These are phyloP conservation scores for Aspergillus ibericus DNA, from an alignment of 2,329 filamentous ascomycete species.

Conservation along the genomic window DNA sequence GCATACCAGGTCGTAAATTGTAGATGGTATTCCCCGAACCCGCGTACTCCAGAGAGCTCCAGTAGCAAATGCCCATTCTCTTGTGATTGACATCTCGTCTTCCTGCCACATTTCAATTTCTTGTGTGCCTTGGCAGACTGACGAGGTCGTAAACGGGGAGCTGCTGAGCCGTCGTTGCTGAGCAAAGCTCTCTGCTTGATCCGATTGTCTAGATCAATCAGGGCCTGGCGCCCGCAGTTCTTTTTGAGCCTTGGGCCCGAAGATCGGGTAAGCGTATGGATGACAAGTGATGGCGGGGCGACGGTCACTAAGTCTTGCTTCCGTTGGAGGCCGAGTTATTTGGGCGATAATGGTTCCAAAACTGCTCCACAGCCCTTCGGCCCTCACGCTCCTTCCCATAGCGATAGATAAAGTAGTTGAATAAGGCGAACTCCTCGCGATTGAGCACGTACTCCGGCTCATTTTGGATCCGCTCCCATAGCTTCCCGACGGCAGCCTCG, in stretches of 20 bases:
- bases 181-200: background rate
- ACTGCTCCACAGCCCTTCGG: conserved; percentile 55
- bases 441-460: conserved; percentile 73
- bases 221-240: background rate
- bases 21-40: background rate
- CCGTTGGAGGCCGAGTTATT: conserved; percentile 24
- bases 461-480: conserved; percentile 68
- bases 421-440: conserved; percentile 76
- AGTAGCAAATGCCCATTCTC: background rate
- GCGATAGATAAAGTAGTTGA: conserved; percentile 77
- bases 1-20: background rate
- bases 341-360: conserved; percentile 51
- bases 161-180: background rate
- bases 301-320: conserved; percentile 24
- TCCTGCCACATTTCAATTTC: background rate
- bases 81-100: background rate
- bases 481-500: conserved; percentile 60
- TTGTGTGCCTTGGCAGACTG: background rate
- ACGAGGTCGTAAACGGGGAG: background rate
- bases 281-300: background rate
- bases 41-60: background rate
- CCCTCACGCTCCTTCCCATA: conserved; percentile 57
- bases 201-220: background rate
- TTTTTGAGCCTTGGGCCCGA: background rate
- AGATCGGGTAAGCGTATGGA: background rate